These are phyloP conservation scores for Starmerella riodocensis DNA, from an alignment of 805 yeast species.

Conservation along the genomic window DNA sequence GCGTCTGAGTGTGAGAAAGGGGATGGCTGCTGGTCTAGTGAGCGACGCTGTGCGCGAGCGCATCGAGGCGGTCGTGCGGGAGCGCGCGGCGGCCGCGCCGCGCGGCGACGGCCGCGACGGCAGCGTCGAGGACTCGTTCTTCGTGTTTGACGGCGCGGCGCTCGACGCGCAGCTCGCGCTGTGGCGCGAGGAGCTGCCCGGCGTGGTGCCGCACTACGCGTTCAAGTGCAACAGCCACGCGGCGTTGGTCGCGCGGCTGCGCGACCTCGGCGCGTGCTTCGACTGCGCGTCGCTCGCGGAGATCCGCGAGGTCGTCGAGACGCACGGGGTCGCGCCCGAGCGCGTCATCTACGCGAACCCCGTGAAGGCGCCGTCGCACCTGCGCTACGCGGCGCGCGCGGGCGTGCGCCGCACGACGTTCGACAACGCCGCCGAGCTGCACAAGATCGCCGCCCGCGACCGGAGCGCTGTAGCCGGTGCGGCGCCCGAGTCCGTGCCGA, in stretches of 20 bases:
- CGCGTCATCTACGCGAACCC: slow-evolving; percentile 87
- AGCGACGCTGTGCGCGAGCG: not conserved
- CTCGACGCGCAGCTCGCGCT: slow-evolving; percentile 45
- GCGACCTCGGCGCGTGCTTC: slow-evolving; percentile 55
- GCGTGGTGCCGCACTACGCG: slow-evolving; percentile 80
- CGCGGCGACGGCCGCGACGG: too few relatives aligned
- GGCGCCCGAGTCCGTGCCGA: too few relatives aligned
- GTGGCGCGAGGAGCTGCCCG: slow-evolving; percentile 57
- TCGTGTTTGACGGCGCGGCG: slow-evolving; percentile 72
- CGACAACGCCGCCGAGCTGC: slow-evolving; percentile 75
- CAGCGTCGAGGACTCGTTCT: slow-evolving; percentile 58
- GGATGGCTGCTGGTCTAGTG: too few relatives aligned
- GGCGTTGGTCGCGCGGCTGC: slow-evolving; percentile 44
- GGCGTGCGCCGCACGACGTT: slow-evolving; percentile 67
- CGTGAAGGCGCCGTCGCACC: slow-evolving; percentile 73
- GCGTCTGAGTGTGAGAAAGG: too few relatives aligned
- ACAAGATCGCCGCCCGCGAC: too few relatives aligned
- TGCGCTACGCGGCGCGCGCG: slow-evolving; percentile 50
- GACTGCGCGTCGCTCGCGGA: slow-evolving; percentile 91
- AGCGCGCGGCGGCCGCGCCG: too few relatives aligned
- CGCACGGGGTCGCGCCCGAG: slow-evolving; percentile 34
- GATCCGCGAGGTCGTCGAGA: slow-evolving; percentile 49
- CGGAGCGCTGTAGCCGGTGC: too few relatives aligned
- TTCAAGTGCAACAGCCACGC: slow-evolving; percentile 81
- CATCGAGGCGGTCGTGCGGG: slow-evolving; percentile 1